phyloP scores from a whole-genome alignment of 2,329 filamentous ascomycete species.

The Pseudogymnoascus destructans region DNA sequence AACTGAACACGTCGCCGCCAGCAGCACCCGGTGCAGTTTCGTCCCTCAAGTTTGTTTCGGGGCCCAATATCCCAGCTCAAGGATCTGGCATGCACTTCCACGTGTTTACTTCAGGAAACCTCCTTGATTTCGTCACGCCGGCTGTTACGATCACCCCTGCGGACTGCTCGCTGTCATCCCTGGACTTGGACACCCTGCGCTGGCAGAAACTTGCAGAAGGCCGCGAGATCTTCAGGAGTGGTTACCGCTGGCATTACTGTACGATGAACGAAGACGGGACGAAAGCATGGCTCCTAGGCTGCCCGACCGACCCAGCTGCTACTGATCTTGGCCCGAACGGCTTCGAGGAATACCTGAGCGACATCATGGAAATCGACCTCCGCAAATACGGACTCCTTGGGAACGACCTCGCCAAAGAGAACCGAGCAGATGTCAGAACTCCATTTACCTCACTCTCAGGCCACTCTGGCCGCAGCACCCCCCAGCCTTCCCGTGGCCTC shows the following conservation, averaged over 20 bases:
- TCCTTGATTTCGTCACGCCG: conserved; percentile 89
- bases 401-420: conserved; percentile 44
- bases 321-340: conserved; percentile 55
- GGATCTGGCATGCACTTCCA: conserved; percentile 91
- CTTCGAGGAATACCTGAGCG: conserved; percentile 84
- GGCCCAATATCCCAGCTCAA: conserved; percentile 74
- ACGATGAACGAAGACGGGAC: conserved; percentile 91
- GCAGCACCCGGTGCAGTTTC: conserved; percentile 83
- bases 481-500: conserved; percentile 52
- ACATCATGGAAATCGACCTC: conserved; percentile 87
- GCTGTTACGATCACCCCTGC: conserved; percentile 73
- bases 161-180: conserved; percentile 79
- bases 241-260: conserved; percentile 98
- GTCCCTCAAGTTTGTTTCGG: conserved; percentile 77
- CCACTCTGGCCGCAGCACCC: conserved; percentile 21
- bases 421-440: conserved; percentile 14
- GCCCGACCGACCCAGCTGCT: conserved; percentile 57
- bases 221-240: conserved; percentile 78
- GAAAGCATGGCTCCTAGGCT: conserved; percentile 93
- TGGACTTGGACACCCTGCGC: conserved; percentile 74
- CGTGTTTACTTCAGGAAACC: conserved; percentile 79
- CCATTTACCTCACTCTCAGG: conserved; percentile 21
- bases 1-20: conserved; percentile 61
- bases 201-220: conserved; percentile 96
- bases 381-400: conserved; percentile 83